Evolutionary conservation across 148 eudicot genomes (phyloP).

Genomic region (Vaccinium myrtillus): DNA sequence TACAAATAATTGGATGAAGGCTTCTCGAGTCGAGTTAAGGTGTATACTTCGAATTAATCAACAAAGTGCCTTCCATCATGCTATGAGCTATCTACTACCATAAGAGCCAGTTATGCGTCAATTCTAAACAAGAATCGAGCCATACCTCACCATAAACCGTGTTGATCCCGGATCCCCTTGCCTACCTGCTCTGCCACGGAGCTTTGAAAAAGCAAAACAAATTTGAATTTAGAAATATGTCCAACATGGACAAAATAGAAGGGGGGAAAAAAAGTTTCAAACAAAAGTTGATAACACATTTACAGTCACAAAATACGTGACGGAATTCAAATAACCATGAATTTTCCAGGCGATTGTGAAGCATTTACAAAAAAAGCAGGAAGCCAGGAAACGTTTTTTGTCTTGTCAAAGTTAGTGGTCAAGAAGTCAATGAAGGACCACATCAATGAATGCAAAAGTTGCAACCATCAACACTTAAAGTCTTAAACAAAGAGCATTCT

Average conservation of each 20-base stretch:
- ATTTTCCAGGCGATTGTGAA: not conserved
- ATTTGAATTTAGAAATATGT: not conserved
- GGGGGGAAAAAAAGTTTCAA: not conserved
- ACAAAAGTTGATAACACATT: not conserved
- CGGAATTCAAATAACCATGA: not conserved
- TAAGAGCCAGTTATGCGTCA: not conserved
- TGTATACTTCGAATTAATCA: not conserved
- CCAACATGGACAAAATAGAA: not conserved
- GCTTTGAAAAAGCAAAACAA: conserved; percentile 44
- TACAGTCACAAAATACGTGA: not conserved
- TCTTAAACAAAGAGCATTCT: not conserved
- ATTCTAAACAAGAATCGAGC: not conserved
- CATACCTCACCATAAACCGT: conserved; percentile 90
- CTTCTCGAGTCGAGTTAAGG: not conserved
- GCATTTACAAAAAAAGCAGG: not conserved
- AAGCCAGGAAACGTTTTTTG: not conserved
- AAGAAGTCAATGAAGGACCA: not conserved
- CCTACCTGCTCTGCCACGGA: conserved; percentile 98
- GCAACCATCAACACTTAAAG: not conserved
- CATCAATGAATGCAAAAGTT: not conserved
- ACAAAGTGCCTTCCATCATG: not conserved
- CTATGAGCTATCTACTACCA: not conserved
- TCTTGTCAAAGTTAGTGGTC: not conserved
- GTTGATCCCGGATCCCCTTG: conserved; percentile 99
- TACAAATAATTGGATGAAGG: not conserved